A percentile compares a stretch with the other conserved stretches of the same genome.
Conservation (phyloP, 106 monocot genomes). For the Dioscorea alata region DNA sequence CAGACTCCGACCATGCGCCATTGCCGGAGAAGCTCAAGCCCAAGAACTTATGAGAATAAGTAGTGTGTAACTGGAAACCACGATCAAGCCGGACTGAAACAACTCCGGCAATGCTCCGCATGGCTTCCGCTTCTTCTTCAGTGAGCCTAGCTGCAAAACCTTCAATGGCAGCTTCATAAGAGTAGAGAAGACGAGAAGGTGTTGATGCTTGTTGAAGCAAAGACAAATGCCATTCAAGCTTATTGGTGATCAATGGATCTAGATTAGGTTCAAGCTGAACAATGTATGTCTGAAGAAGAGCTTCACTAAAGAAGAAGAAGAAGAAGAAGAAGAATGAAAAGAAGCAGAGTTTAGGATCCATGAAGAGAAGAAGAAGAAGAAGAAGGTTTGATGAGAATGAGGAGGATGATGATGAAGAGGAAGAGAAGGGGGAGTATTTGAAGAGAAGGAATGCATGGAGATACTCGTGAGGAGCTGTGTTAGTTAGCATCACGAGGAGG, state of each 20-base stretch:
- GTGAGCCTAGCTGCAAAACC: constrained; percentile 73
- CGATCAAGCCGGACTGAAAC: constrained; percentile 56
- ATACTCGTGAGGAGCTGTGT: constrained; percentile 29
- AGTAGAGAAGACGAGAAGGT: constrained; percentile 64
- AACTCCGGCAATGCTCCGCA: constrained; percentile 34
- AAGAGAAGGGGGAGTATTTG: constrained; percentile 8
- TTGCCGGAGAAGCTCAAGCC: constrained; percentile 29
- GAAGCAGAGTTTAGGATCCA: too few species aligned
- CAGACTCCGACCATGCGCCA: constrained; percentile 33
- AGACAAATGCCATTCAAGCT: constrained; percentile 69
- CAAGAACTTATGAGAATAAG: constrained; percentile 77
- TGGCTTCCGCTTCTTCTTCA: constrained; percentile 25
- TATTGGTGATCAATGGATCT: background rate
- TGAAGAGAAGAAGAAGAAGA: constrained; percentile 4
- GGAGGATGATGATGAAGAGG: background rate
- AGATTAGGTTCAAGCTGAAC: constrained; percentile 59
- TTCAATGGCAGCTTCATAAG: constrained; percentile 54
- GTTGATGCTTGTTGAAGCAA: constrained; percentile 34
- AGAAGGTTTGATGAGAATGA: background rate
- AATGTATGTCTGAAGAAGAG: constrained; percentile 45
- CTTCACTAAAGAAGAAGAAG: background rate
- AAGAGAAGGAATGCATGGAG: constrained; percentile 13
- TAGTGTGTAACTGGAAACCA: constrained; percentile 53
- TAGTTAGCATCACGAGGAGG: constrained; percentile 12
- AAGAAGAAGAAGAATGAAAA: too few species aligned